These are phyloP conservation scores for Wickerhamomyces strasburgensis DNA, from an alignment of 805 yeast species.

Conservation along the genomic window DNA sequence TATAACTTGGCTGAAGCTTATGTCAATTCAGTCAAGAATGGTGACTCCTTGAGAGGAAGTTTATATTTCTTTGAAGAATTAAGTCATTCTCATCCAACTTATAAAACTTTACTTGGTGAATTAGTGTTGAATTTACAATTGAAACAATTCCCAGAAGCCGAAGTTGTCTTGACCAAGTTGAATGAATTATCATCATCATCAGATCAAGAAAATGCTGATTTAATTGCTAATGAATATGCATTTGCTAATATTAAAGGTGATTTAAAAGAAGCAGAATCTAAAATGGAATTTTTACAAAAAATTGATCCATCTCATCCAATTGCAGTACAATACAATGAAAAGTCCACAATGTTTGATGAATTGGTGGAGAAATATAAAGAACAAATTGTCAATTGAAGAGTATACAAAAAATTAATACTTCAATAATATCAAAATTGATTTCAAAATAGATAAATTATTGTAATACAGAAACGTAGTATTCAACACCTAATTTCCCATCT, in stretches of 20 bases:
- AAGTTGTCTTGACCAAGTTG: constrained; percentile 42
- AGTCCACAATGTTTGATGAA: constrained; percentile 60
- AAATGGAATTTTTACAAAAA: constrained; percentile 41
- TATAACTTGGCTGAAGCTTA: constrained; percentile 79
- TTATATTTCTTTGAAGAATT: constrained; percentile 79
- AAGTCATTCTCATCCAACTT: constrained; percentile 48
- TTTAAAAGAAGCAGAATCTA: constrained; percentile 27
- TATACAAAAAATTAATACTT: too few species aligned
- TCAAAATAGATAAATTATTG: constrained; percentile 7
- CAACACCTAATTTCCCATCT: constrained; percentile 43
- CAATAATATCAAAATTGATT: not conserved
- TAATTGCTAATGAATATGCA: constrained; percentile 62
- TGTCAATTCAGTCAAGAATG: constrained; percentile 40
- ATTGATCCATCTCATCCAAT: constrained; percentile 54
- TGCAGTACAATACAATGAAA: constrained; percentile 53
- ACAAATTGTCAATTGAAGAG: constrained; percentile 13
- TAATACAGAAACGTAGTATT: constrained; percentile 41
- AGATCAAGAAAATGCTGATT: constrained; percentile 36
- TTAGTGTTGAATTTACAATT: constrained; percentile 74
- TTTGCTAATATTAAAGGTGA: constrained; percentile 52
- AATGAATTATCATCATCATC: constrained; percentile 38
- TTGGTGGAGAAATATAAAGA: constrained; percentile 55
- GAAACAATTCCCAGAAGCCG: constrained; percentile 78
- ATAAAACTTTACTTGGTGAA: constrained; percentile 53
- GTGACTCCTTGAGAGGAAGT: constrained; percentile 36